Evolutionary conservation across 805 yeast species (phyloP).

Genomic region (Spathaspora boniae): DNA sequence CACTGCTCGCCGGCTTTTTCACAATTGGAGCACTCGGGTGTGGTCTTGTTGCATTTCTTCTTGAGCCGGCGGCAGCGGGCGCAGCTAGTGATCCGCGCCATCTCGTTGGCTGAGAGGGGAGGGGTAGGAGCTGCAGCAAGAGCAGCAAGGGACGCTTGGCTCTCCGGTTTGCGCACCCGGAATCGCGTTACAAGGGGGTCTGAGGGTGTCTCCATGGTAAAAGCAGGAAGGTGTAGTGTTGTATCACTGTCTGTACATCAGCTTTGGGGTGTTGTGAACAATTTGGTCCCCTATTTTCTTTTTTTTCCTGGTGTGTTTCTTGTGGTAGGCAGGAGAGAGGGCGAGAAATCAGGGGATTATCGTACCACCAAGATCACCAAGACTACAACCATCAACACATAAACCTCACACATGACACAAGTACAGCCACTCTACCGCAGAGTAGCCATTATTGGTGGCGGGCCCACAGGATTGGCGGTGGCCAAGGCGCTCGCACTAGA

Average conservation of each 20-base stretch:
- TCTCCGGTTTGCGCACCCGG: constrained; percentile 6
- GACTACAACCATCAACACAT: no score
- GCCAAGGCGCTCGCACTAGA: constrained; percentile 63
- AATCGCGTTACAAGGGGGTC: constrained; percentile 8
- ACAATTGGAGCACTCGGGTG: constrained; percentile 45
- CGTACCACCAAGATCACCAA: no score
- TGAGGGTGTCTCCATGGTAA: neutral
- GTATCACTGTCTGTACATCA: no score
- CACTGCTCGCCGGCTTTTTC: constrained; percentile 34
- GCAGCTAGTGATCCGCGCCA: constrained; percentile 22
- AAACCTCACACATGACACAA: neutral
- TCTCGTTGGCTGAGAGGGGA: neutral
- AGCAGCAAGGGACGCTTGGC: neutral
- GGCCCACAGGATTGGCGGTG: constrained; percentile 68
- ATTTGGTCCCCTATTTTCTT: no score
- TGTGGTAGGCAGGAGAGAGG: no score
- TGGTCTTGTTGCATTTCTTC: constrained; percentile 46
- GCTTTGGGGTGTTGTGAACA: no score
- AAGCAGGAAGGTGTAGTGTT: no score
- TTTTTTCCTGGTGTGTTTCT: no score
- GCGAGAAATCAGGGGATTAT: no score
- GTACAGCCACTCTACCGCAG: constrained; percentile 14
- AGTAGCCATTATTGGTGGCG: constrained; percentile 74
- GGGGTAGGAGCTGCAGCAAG: neutral
- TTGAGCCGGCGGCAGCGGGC: constrained; percentile 46